These are phyloP conservation scores for Microthyrium microscopicum DNA, from an alignment of 2,329 filamentous ascomycete genomes.

Conservation along the genomic window DNA sequence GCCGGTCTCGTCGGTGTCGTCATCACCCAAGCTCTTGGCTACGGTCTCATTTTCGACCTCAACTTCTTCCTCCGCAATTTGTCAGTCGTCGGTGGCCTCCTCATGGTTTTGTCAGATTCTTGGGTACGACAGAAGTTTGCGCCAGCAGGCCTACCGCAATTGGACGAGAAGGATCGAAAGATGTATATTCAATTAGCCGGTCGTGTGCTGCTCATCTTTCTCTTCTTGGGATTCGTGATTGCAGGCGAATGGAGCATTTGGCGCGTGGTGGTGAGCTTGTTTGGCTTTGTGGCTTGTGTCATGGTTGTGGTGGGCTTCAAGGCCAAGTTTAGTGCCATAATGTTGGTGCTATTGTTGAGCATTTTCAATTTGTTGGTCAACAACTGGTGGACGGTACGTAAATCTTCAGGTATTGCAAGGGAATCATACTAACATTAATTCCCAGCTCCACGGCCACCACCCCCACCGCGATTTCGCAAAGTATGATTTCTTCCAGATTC, in stretches of 20 bases:
- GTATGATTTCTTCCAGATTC: slow-evolving; percentile 99
- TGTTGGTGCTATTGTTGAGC: slow-evolving; percentile 87
- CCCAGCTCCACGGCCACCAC: slow-evolving; percentile 84
- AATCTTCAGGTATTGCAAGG: slow-evolving; percentile 1
- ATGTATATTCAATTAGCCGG: slow-evolving; percentile 99
- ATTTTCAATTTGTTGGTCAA: slow-evolving; percentile 95
- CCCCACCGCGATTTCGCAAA: slow-evolving; percentile 99
- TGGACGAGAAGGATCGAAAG: slow-evolving; percentile 99
- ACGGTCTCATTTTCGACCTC: slow-evolving; percentile 94
- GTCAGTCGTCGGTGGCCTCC: slow-evolving; percentile 86
- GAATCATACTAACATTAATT: background rate
- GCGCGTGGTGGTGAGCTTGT: slow-evolving; percentile 65
- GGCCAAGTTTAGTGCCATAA: slow-evolving; percentile 94
- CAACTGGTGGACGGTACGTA: slow-evolving; percentile 97
- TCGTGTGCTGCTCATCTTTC: slow-evolving; percentile 87
- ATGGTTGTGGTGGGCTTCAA: slow-evolving; percentile 99
- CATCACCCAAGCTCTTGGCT: slow-evolving; percentile 82
- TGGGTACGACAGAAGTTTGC: slow-evolving; percentile 97
- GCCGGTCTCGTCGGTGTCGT: slow-evolving; percentile 81
- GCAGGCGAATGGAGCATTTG: slow-evolving; percentile 84
- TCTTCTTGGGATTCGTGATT: slow-evolving; percentile 94
- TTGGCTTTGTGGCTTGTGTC: slow-evolving; percentile 81
- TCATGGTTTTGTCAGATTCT: slow-evolving; percentile 96
- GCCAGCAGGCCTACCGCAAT: slow-evolving; percentile 78
- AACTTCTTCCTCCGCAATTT: slow-evolving; percentile 99